Evolutionary conservation across 2,329 filamentous ascomycete genomes (phyloP).

Genomic region (Colletotrichum falcatum): DNA sequence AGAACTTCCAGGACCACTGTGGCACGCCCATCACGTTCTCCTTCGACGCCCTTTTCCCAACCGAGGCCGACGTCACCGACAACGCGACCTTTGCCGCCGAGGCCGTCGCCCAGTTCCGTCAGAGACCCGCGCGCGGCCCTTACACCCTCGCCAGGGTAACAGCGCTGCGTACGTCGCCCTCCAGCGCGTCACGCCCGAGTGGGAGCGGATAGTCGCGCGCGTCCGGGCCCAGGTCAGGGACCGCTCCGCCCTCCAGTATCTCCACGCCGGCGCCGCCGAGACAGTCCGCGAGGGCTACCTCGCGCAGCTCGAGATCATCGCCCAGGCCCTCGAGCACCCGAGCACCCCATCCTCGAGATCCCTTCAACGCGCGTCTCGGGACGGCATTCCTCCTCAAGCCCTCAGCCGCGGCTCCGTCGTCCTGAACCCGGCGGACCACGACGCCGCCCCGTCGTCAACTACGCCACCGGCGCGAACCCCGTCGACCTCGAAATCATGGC

Average conservation of each 20-base stretch:
- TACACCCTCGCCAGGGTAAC: constrained; percentile 52
- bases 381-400: constrained; percentile 48
- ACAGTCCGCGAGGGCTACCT: constrained; percentile 45
- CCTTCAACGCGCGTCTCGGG: constrained; percentile 45
- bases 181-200: constrained; percentile 43
- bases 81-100: constrained; percentile 50
- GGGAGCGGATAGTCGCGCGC: constrained; percentile 43
- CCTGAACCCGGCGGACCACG: constrained; percentile 43
- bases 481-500: constrained; percentile 52
- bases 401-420: constrained; percentile 52
- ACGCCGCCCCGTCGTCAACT: constrained; percentile 49
- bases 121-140: constrained; percentile 50
- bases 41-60: constrained; percentile 35
- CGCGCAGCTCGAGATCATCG: constrained; percentile 45
- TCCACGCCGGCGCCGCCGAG: constrained; percentile 40
- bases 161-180: constrained; percentile 48
- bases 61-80: constrained; percentile 40
- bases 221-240: constrained; percentile 45
- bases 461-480: constrained; percentile 51
- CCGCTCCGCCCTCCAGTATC: constrained; percentile 42
- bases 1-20: constrained; percentile 60
- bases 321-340: constrained; percentile 46
- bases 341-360: constrained; percentile 49
- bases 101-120: constrained; percentile 47
- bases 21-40: constrained; percentile 33